A percentile compares a stretch with the other conserved stretches of the same genome.
Evolutionary conservation across 306 rosid species (phyloP).

Genomic region (Rosa lucieae): DNA sequence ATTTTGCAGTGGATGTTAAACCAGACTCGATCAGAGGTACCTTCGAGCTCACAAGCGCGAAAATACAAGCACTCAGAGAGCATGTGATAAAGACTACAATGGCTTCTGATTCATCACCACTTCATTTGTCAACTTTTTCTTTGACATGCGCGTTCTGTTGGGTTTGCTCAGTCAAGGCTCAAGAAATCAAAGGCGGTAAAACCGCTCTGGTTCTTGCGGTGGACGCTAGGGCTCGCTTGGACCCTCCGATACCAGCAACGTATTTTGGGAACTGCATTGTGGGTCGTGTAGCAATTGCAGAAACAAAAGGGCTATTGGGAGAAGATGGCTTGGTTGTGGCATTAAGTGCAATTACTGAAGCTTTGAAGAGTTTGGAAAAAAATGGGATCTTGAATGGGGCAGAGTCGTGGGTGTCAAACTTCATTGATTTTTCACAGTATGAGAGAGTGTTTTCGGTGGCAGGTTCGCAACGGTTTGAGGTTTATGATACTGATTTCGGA

Average conservation of each 20-base stretch:
- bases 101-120: background rate
- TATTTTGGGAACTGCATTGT: conserved; percentile 30
- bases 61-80: background rate
- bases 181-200: background rate
- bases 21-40: background rate
- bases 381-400: conserved; percentile 1
- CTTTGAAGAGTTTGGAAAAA: conserved; percentile 7
- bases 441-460: background rate
- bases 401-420: background rate
- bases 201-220: background rate
- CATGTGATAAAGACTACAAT: background rate
- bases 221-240: conserved; percentile 19
- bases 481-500: conserved; percentile 39
- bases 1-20: background rate
- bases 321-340: conserved; percentile 14
- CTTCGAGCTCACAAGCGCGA: background rate
- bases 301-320: conserved; percentile 12
- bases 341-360: conserved; percentile 1
- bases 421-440: background rate
- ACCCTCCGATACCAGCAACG: conserved; percentile 3
- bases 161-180: conserved; percentile 21
- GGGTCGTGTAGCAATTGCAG: background rate
- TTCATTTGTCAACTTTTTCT: conserved; percentile 3
- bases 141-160: conserved; percentile 9
- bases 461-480: conserved; percentile 32